Evolutionary conservation across 257 asterid genomes (phyloP), one percentile per base, ranked within the genome.

Genomic region (Rubia yunnanensis): DNA sequence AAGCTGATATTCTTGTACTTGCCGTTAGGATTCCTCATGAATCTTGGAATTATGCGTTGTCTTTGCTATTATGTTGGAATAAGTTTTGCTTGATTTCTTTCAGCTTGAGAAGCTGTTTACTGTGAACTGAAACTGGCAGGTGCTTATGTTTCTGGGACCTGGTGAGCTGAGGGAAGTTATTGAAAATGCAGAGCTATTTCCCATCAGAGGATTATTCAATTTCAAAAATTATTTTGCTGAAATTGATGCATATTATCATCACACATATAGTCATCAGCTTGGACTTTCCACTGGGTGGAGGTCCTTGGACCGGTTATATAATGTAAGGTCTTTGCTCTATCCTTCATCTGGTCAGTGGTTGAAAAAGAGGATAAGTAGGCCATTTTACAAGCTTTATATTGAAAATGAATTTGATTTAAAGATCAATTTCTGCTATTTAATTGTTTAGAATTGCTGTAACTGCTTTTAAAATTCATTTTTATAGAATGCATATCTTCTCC

Each of bases 221-320:
- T 94, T 94, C 73, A 69, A 68, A 76, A 86, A 94, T 74, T 94
- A 76, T 70, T 82, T 77, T 73, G 64, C 48, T 30, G 99, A 94
- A 80, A 88, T 94, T 68, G 79, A 90, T 77, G 87, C 82, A 49
- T 94, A 94, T 77, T 94, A 90, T 80, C 78, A 94, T 65, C 95
- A 88, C 65, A 77, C 92, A 11, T 84, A 83, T 74, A 94, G 95
- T 72, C 81, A 72, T 64, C 92, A 88, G 77, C 90, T 86, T 68
- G 99, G 99, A 58, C 95, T 82, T 75, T 74, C 99, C 59, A 94
- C 99, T 77, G 99, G 99, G 75, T 94, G 99, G 99, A 90, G 44
- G 79, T 79, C 79, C 65, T 87, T 94, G 77, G 77, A 90, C 73
- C 83, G 69, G 22, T 77, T 94, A 34, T 94, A 94, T 71, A 94